phyloP scores from a whole-genome alignment of 2,329 filamentous ascomycete genomes.

The Venturia asperata region DNA sequence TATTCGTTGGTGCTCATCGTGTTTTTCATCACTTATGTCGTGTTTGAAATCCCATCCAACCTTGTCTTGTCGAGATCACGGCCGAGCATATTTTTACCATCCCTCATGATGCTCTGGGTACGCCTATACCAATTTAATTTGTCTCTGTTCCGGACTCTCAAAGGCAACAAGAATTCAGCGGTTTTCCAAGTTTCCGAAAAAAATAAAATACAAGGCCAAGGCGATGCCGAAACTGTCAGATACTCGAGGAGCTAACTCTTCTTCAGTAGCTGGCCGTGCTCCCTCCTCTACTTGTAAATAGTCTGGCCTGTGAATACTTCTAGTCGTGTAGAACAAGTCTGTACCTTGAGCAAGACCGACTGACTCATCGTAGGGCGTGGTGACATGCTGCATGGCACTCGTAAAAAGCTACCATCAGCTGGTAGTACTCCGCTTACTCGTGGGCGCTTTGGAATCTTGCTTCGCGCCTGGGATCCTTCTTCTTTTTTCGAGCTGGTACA shows the following conservation, averaged over 20 bases:
- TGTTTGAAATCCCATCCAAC: conserved; percentile 49
- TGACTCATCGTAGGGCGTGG: conserved; percentile 39
- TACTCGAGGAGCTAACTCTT: not conserved
- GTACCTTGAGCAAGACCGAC: conserved; percentile 42
- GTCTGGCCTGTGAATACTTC: not conserved
- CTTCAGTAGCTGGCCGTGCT: not conserved
- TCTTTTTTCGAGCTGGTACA: conserved; percentile 54
- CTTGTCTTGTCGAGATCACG: conserved; percentile 45
- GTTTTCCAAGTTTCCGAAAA: not conserved
- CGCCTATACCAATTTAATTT: not conserved
- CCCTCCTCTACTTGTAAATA: not conserved
- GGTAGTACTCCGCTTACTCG: conserved; percentile 47
- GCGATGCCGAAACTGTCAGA: not conserved
- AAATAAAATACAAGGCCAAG: not conserved
- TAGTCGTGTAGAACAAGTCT: not conserved
- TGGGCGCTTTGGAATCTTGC: conserved; percentile 45
- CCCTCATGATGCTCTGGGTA: conserved; percentile 15
- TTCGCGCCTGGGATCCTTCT: conserved; percentile 47
- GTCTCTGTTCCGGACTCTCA: too few species aligned
- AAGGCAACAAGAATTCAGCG: not conserved
- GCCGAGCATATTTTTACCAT: conserved; percentile 43
- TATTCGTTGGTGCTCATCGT: conserved; percentile 48
- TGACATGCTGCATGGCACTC: conserved; percentile 46
- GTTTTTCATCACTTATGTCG: conserved; percentile 42
- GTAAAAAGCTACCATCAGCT: conserved; percentile 44